phyloP scores from a whole-genome alignment of 352 stramenopile species.

The Phytophthora melonis region DNA sequence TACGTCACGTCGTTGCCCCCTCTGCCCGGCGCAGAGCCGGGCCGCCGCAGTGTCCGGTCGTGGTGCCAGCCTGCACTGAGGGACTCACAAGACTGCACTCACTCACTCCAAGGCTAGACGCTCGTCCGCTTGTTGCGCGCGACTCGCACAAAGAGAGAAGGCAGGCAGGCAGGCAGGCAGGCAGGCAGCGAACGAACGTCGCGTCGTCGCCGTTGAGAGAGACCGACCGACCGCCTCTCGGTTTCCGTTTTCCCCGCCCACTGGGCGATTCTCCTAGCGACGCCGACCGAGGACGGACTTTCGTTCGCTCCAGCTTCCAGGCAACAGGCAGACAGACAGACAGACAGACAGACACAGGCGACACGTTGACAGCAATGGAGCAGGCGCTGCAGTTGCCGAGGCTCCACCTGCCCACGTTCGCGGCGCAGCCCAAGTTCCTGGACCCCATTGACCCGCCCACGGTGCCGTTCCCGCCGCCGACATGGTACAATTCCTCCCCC shows the following conservation, averaged over 20 bases:
- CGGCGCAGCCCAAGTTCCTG: conserved; percentile 68
- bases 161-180: neutral
- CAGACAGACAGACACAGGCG: neutral
- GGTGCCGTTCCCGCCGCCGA: conserved; percentile 69
- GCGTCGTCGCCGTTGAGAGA: neutral
- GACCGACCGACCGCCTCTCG: too few species aligned
- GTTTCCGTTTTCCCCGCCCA: neutral
- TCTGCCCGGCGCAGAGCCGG: conserved; percentile 24
- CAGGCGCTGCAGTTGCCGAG: conserved; percentile 72
- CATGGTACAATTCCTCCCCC: conserved; percentile 45
- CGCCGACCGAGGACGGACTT: conserved; percentile 7
- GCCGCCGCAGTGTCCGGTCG: conserved; percentile 27
- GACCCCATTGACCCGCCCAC: conserved; percentile 71
- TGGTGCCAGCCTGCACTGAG: conserved; percentile 10
- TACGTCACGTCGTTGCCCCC: conserved; percentile 36
- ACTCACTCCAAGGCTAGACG: neutral
- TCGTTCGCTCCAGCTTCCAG: conserved; percentile 5
- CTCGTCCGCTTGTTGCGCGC: conserved; percentile 34
- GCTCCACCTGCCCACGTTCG: conserved; percentile 69
- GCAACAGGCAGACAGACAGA: neutral
- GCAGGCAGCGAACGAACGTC: neutral
- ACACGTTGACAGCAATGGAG: conserved; percentile 38
- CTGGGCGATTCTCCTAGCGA: conserved; percentile 10
- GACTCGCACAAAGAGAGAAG: too few species aligned
- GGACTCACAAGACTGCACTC: neutral